phyloP scores from a whole-genome alignment of 2,329 filamentous ascomycete genomes.

The Xylariales sp. region DNA sequence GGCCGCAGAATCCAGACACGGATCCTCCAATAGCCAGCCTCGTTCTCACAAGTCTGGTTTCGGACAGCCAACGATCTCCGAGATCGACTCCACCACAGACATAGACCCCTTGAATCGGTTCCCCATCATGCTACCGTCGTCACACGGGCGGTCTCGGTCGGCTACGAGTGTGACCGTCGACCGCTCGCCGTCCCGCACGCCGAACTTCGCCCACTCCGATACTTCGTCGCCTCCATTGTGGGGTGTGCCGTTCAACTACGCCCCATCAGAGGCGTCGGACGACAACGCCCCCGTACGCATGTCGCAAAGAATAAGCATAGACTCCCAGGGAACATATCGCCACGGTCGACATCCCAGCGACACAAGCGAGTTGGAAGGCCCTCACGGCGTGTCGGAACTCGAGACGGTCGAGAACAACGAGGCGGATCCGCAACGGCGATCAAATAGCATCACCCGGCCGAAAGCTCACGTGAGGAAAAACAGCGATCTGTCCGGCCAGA shows the following conservation, averaged over 20 bases:
- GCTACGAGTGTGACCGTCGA: conserved; percentile 36
- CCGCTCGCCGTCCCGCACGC: conserved; percentile 40
- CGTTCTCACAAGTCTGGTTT: conserved; percentile 54
- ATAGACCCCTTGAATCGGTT: conserved; percentile 53
- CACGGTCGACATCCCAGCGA: conserved; percentile 59
- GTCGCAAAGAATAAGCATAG: conserved; percentile 45
- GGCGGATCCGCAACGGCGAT: conserved; percentile 54
- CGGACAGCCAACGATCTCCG: conserved; percentile 55
- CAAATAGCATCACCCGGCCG: conserved; percentile 39
- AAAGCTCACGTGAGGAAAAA: conserved; percentile 37
- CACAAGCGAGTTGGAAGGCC: conserved; percentile 55
- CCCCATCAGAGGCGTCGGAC: conserved; percentile 40
- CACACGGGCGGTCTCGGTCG: conserved; percentile 39
- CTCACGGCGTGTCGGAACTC: conserved; percentile 54
- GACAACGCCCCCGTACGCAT: conserved; percentile 43
- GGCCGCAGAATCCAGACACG: conserved; percentile 51
- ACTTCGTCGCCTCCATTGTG: conserved; percentile 42
- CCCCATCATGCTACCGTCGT: conserved; percentile 45
- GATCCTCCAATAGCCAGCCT: conserved; percentile 49
- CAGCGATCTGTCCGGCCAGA: conserved; percentile 41
- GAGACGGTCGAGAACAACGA: conserved; percentile 47
- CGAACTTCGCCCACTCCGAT: conserved; percentile 38
- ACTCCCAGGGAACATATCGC: conserved; percentile 36
- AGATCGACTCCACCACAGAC: conserved; percentile 57
- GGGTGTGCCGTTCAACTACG: conserved; percentile 38